These are phyloP conservation scores for Sclerotinia minor DNA, from an alignment of 2,329 filamentous ascomycete species.

Conservation along the genomic window DNA sequence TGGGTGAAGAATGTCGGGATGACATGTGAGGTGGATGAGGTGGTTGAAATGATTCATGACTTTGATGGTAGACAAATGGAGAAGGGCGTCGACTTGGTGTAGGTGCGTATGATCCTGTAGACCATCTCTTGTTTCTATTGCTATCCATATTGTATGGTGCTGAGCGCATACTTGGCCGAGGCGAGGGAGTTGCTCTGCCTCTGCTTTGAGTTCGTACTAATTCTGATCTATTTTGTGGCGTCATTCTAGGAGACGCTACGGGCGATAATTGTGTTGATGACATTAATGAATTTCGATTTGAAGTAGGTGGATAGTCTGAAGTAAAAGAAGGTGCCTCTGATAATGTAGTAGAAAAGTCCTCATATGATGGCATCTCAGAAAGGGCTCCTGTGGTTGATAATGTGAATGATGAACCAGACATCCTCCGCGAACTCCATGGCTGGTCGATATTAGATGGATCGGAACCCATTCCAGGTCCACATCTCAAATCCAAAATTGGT, in stretches of 20 bases:
- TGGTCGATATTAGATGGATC: conserved; percentile 54
- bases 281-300: conserved; percentile 69
- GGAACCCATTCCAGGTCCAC: conserved; percentile 50
- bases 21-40: conserved; percentile 53
- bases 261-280: conserved; percentile 71
- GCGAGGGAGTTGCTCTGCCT: conserved; percentile 70
- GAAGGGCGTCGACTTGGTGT: conserved; percentile 56
- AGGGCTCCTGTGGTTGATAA: conserved; percentile 66
- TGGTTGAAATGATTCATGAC: conserved; percentile 57
- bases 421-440: conserved; percentile 57
- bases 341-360: conserved; percentile 66
- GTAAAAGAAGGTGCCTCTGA: conserved; percentile 68
- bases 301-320: conserved; percentile 66
- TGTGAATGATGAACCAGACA: conserved; percentile 73
- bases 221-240: conserved; percentile 60
- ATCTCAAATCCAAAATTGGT: conserved; percentile 60
- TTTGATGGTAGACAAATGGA: conserved; percentile 63
- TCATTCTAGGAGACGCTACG: conserved; percentile 68
- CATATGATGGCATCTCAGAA: conserved; percentile 69
- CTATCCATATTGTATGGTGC: conserved; percentile 71
- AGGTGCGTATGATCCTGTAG: conserved; percentile 70
- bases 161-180: conserved; percentile 65
- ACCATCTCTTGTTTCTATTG: conserved; percentile 72
- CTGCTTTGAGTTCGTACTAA: conserved; percentile 65
- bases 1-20: conserved; percentile 52